phyloP scores from a whole-genome alignment of 306 rosid species.

The Castanospermum australe region DNA sequence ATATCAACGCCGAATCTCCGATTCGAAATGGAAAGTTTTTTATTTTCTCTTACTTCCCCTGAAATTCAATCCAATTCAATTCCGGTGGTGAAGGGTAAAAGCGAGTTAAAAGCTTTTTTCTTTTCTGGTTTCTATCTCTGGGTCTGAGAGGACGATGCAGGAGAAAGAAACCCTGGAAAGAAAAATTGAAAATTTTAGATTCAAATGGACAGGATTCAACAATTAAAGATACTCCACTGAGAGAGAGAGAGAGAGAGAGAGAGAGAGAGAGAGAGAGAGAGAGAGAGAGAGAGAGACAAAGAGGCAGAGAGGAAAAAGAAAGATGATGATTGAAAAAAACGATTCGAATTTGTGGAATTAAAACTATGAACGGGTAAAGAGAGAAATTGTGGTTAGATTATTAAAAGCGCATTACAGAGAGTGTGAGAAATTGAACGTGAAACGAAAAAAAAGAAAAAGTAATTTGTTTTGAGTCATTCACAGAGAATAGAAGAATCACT shows the following conservation, averaged over 20 bases:
- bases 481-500: not conserved
- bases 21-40: not conserved
- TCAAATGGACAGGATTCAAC: constrained; percentile 8
- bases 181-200: not conserved
- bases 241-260: not conserved
- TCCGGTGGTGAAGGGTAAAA: not conserved
- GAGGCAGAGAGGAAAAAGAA: not conserved
- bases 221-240: constrained; percentile 11
- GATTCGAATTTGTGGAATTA: no score
- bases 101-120: not conserved
- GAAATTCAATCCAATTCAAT: not conserved
- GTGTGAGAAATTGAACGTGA: not conserved
- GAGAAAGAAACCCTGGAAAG: not conserved
- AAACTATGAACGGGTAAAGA: no score
- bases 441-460: not conserved
- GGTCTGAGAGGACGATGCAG: not conserved
- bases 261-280: not conserved
- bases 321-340: no score
- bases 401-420: not conserved
- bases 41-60: not conserved
- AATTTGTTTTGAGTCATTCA: not conserved
- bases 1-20: constrained; percentile 16
- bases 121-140: not conserved
- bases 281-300: not conserved
- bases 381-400: not conserved